Percentiles rank a stretch among this genome's conserved stretches.
phyloP scores from a whole-genome alignment of 495 filamentous ascomycete species.

The Daldinia caldariorum region DNA sequence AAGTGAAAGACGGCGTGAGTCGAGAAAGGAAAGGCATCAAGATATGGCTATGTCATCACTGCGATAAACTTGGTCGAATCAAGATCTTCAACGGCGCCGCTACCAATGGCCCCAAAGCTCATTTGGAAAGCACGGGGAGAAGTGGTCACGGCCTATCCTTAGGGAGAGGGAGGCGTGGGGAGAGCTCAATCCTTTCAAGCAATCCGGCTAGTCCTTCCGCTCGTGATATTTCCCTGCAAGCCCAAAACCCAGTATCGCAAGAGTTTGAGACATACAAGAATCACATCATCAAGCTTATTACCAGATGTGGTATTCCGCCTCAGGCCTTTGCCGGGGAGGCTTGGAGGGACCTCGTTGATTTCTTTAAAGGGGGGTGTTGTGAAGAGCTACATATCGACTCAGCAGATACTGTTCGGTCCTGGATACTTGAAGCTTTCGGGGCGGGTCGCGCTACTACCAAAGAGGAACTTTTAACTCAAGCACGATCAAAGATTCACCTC shows the following conservation, averaged over 20 bases:
- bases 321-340: no score
- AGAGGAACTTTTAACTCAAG: not conserved
- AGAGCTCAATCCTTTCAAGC: not conserved
- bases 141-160: not conserved
- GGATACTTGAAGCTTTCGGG: not conserved
- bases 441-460: not conserved
- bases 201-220: not conserved
- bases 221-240: no score
- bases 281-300: no score
- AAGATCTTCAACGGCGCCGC: not conserved
- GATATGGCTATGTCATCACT: conserved; percentile 1
- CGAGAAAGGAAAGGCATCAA: not conserved
- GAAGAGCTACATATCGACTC: not conserved
- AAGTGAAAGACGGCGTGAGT: not conserved
- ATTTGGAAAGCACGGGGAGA: not conserved
- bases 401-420: not conserved
- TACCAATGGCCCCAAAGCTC: not conserved
- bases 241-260: not conserved
- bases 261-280: not conserved
- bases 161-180: not conserved
- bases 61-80: not conserved
- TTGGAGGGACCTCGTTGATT: not conserved
- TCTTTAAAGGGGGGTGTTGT: not conserved
- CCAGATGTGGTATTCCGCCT: no score
- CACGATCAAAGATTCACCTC: not conserved